Base-by-base conservation (phyloP, 345 rosid species). In the Brassica nigra region DNA sequence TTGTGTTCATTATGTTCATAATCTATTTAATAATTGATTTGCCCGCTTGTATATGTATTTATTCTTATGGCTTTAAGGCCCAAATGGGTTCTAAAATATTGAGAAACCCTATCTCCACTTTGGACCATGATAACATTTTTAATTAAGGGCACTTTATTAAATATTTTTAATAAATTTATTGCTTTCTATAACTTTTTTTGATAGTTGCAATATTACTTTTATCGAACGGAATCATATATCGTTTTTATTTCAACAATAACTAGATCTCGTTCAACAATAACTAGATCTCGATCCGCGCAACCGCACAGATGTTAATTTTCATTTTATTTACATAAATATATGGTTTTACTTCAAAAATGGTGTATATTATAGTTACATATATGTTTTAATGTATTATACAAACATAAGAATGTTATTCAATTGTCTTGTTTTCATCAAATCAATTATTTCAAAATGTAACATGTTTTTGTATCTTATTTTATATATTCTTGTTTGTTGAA, bases 91-190 rank as follows among this genome's bases (percentile, higher is more conserved):
- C 76, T 69, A 70, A 80, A 63, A 37, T 52, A 52, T 30, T n/a
- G 20, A 70, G 72, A 75, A 80, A 70, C 39, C 67, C 62, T 80
- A 80, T 80, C 83, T 75, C 76, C 83, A 80, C 80, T 75, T 75
- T 70, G 73, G 68, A 75, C 68, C 73, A 80, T 75, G 83, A 80
- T 80, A 75, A 80, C 31, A 75, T 80, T 37, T 16, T 55, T 5
- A 10, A 74, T 3, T 52, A 80, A 52, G 71, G 71, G 14, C 71
- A 28, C 61, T 62, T 66, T 61, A 27, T 62, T 23, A 14, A 33
- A 66, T 44, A 20, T 42, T 8, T 73, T 74, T 27, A 39, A 9
- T 8, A 3, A 33, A 18, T 68, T 15, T 62, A 2, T 79, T 80
- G 1, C 20, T 54, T 67, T 68, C 34, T 54, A 30, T 33, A n/a